Base-by-base conservation (phyloP, 129 eudicot genomes). In the Sambucus nigra region DNA sequence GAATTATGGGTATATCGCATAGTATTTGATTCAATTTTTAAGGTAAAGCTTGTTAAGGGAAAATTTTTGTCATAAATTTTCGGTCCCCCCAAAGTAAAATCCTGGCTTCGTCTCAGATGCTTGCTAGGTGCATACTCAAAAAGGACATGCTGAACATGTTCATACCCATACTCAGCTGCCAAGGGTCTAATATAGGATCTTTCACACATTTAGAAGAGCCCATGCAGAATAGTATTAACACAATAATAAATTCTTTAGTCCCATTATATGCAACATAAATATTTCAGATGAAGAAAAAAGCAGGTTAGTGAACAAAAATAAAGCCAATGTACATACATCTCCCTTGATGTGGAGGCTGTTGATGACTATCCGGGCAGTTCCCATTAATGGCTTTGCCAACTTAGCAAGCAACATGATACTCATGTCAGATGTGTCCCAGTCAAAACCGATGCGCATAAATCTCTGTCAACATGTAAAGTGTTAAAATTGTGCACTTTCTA, bases 281-380 rank as follows among this genome's bases (percentile, higher is more conserved):
- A 19, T 13, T 27, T 41, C 20, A 13, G 5, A 31, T 27, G 4
- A 11, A 20, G 4, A 16, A 25, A 41, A 7, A 21, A 45, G 19
- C 10, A n/a, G 15, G 32, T 26, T 22, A 54, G 55, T 63, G 16
- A 53, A 51, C 18, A 15, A 54, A 7, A 7, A 28, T 31, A 64
- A 40, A 31, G 54, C 12, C 38, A 28, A 42, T 52, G 53, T 50
- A 78, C 99, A 53, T 86, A 92, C 99, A 61, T 92, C 94, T 62
- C 96, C 99, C 92, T 86, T 86, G 68, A 92, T 49, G 79, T 86
- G 94, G 73, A 92, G 32, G 69, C 79, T 74, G 67, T 86, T 92
- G 51, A 92, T 64, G 45, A 86, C 84, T 10, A 92, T 92, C 53
- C 96, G 80, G 58, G 96, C 95, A 40, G 99, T 77, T 66, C 99